Conservation (phyloP, 1,284 basidiomycete genomes). For the Leccinum subspadiceum region DNA sequence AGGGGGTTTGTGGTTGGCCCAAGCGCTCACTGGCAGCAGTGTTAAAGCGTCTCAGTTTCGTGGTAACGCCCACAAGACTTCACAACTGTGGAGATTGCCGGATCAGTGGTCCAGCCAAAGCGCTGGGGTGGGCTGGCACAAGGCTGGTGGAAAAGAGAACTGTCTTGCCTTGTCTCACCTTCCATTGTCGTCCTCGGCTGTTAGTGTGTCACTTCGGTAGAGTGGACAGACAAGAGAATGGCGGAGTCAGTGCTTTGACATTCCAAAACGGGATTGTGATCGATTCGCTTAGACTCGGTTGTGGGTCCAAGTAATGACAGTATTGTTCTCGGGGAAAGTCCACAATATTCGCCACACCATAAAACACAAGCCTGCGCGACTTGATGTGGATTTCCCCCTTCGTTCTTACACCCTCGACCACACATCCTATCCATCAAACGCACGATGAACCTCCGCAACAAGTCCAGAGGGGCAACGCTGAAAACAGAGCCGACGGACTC, state of each 20-base stretch:
- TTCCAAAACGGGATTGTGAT: constrained; percentile 1
- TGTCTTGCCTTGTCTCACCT: too few species aligned
- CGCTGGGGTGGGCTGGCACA: neutral
- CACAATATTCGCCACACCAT: neutral
- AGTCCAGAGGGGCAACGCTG: constrained; percentile 6
- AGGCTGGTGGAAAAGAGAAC: too few species aligned
- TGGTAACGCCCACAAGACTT: neutral
- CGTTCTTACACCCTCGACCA: neutral
- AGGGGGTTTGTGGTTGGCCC: neutral
- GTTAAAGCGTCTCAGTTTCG: neutral
- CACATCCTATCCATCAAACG: neutral
- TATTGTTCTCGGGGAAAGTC: constrained; percentile 18
- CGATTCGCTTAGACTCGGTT: constrained; percentile 20
- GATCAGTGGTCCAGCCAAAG: neutral
- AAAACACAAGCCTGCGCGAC: constrained; percentile 5
- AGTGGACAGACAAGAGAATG: neutral
- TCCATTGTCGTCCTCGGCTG: constrained; percentile 1
- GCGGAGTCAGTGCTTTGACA: constrained; percentile 21
- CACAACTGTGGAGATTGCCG: too few species aligned
- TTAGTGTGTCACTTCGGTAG: neutral
- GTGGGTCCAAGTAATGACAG: constrained; percentile 19
- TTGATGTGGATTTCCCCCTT: neutral
- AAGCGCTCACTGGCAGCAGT: too few species aligned
- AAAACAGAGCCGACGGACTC: neutral
- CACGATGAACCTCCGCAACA: constrained; percentile 13